These are phyloP conservation scores for Trichoderma simmonsii DNA, from an alignment of 2,329 filamentous ascomycete species.

Conservation along the genomic window DNA sequence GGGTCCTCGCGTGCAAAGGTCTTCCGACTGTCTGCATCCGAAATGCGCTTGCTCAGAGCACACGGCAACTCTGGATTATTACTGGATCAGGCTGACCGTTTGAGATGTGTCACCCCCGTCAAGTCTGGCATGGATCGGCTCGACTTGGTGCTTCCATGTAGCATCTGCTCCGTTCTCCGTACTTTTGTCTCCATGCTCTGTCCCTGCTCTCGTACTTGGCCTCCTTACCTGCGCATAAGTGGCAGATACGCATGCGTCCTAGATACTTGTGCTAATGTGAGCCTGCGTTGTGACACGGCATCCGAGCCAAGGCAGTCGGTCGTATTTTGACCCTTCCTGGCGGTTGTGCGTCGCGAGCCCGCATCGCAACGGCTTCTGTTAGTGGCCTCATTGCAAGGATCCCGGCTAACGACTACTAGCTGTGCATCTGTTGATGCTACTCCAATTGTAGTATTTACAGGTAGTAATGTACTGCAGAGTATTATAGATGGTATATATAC, in stretches of 20 bases:
- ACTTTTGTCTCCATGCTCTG: conserved; percentile 9
- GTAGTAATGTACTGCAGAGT: background rate
- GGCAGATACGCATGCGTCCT: conserved; percentile 6
- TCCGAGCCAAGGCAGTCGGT: background rate
- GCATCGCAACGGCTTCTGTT: background rate
- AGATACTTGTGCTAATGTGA: background rate
- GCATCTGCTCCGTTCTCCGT: conserved; percentile 1
- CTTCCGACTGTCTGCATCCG: conserved; percentile 3
- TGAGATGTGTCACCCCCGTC: conserved; percentile 9
- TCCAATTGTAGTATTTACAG: background rate
- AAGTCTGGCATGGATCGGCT: conserved; percentile 11
- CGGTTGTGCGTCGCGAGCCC: background rate
- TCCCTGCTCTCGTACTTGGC: background rate
- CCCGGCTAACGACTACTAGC: background rate
- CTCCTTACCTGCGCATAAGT: conserved; percentile 7
- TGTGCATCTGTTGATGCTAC: background rate
- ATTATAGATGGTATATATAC: background rate
- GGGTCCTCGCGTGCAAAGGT: conserved; percentile 1
- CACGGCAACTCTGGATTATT: background rate
- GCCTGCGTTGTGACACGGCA: background rate
- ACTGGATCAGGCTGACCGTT: conserved; percentile 12
- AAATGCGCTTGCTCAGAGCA: background rate
- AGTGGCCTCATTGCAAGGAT: background rate
- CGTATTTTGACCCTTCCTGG: background rate
- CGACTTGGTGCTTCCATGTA: conserved; percentile 2